Evolutionary conservation across 768 basidiomycete species (phyloP).

Genomic region (Mycena sanguinolenta): DNA sequence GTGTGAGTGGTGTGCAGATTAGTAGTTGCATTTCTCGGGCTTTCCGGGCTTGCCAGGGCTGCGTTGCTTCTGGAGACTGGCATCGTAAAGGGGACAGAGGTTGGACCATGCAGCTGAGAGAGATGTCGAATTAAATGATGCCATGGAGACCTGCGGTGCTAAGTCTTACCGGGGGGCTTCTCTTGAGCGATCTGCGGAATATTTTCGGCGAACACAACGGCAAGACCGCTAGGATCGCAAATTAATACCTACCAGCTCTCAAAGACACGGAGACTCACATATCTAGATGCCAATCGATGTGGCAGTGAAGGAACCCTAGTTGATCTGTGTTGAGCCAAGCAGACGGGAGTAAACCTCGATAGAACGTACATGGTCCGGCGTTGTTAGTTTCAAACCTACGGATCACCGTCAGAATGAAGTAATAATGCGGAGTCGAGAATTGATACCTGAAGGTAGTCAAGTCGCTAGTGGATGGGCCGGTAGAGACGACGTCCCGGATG

Average conservation of each 20-base stretch:
- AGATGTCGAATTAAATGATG: not conserved
- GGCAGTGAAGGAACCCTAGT: slow-evolving; percentile 47
- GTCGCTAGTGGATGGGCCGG: slow-evolving; percentile 41
- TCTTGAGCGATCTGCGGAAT: slow-evolving; percentile 7
- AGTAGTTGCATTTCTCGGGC: not conserved
- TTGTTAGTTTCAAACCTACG: slow-evolving; percentile 50
- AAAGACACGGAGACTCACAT: slow-evolving; percentile 38
- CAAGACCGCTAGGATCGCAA: slow-evolving; percentile 36
- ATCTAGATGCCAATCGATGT: slow-evolving; percentile 55
- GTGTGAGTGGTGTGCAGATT: not conserved
- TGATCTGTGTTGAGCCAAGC: not conserved
- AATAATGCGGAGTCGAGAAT: not conserved
- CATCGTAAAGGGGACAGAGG: slow-evolving; percentile 41
- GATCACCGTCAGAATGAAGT: too few relatives aligned
- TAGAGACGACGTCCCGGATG: slow-evolving; percentile 65
- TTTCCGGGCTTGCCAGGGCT: too few relatives aligned
- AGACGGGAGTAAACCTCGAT: slow-evolving; percentile 40
- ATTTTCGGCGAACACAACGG: slow-evolving; percentile 38
- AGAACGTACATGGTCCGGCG: slow-evolving; percentile 49
- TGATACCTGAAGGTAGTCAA: slow-evolving; percentile 54
- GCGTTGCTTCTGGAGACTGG: not conserved
- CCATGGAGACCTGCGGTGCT: not conserved
- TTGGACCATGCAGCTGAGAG: slow-evolving; percentile 34
- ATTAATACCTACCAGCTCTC: slow-evolving; percentile 38
- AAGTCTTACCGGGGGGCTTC: slow-evolving; percentile 24